These are phyloP conservation scores for Picochlorum sp. DNA, from an alignment of 139 green algal genomes.

Conservation along the genomic window DNA sequence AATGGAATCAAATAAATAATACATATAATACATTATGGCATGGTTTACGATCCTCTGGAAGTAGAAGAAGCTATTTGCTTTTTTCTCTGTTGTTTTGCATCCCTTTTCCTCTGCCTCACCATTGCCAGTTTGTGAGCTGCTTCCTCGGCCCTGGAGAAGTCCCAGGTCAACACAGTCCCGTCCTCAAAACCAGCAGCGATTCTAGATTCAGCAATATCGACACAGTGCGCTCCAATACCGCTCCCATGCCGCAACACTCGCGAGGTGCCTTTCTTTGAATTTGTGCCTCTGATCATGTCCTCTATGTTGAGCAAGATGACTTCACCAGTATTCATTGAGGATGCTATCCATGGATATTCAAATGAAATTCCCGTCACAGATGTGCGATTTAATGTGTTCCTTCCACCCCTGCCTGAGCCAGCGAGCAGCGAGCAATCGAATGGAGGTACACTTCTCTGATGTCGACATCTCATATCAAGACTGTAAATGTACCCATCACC, in stretches of 20 bases:
- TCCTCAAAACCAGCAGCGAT: slow-evolving; percentile 25
- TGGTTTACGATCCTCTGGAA: neutral
- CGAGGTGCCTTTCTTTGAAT: neutral
- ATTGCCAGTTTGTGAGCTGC: neutral
- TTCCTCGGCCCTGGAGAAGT: slow-evolving; percentile 19
- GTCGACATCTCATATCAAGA: no score
- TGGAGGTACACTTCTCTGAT: no score
- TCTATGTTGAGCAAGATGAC: slow-evolving; percentile 25
- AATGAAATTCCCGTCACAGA: slow-evolving; percentile 31
- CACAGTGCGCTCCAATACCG: slow-evolving; percentile 21
- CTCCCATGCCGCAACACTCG: neutral
- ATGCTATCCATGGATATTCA: slow-evolving; percentile 59
- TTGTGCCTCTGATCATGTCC: slow-evolving; percentile 5
- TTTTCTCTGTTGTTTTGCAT: neutral
- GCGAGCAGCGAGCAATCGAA: no score
- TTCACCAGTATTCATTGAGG: slow-evolving; percentile 12
- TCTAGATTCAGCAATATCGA: slow-evolving; percentile 42
- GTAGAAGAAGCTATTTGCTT: neutral
- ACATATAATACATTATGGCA: no score
- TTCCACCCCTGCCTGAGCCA: no score
- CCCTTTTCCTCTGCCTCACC: slow-evolving; percentile 1
- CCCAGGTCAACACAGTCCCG: slow-evolving; percentile 17
- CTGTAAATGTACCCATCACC: slow-evolving; percentile 36
- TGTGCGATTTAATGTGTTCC: slow-evolving; percentile 11
- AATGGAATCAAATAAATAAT: neutral